Evolutionary conservation across 2,329 filamentous ascomycete species (phyloP).

Genomic region (Alternaria burnsii): DNA sequence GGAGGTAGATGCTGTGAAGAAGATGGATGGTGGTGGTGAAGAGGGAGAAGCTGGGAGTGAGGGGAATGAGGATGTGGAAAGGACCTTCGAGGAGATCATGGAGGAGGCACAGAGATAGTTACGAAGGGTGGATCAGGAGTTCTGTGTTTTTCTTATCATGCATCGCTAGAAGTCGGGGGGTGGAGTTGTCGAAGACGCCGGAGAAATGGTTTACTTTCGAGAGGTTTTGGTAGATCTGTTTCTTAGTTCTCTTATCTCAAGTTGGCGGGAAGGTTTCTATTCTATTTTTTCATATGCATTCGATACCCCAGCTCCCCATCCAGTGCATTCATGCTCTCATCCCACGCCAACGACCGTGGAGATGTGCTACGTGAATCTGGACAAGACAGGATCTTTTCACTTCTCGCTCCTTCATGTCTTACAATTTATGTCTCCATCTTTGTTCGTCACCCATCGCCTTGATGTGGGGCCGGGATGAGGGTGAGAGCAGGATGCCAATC

Average conservation of each 20-base stretch:
- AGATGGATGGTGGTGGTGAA: background rate
- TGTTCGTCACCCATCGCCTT: fast-evolving
- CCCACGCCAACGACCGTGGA: too few relatives aligned
- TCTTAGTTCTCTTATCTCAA: background rate
- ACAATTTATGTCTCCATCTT: too few relatives aligned
- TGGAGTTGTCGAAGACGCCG: background rate
- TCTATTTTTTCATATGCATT: too few relatives aligned
- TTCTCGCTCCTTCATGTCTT: too few relatives aligned
- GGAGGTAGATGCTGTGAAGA: too few relatives aligned
- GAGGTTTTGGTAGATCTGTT: background rate
- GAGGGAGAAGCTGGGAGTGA: background rate
- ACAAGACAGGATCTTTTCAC: too few relatives aligned
- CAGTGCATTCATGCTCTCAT: too few relatives aligned
- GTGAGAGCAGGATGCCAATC: too few relatives aligned
- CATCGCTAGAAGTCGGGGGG: background rate
- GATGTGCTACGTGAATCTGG: too few relatives aligned
- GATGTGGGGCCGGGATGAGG: fast-evolving
- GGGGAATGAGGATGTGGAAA: background rate
- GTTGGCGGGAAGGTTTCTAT: fast-evolving
- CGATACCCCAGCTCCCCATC: background rate
- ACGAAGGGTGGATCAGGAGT: background rate
- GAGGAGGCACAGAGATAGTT: background rate
- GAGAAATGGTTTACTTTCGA: fast-evolving
- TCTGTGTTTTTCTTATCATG: background rate
- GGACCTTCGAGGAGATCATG: background rate